Base-by-base conservation (phyloP, 1,284 basidiomycete genomes). In the Dichomitus squalens region DNA sequence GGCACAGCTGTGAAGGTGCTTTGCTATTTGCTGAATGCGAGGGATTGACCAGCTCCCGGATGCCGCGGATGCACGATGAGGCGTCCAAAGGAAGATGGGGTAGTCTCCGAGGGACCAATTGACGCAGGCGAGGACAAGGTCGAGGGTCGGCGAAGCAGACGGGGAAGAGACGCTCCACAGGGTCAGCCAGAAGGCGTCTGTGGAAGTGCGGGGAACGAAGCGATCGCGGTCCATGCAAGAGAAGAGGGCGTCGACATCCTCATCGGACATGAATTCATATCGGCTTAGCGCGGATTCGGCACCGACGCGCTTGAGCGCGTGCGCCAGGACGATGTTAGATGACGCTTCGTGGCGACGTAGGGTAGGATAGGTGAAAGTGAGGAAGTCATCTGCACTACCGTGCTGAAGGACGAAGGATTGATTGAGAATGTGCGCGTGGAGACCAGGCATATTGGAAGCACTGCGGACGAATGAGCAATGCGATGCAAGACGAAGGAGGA, bases 81-180 rank as follows among this genome's bases (percentile, higher is more conserved):
- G 70, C 8, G 78, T 73, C 79, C 81, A 83, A 25, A 84, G 62
- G 68, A 84, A 84, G 56, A 83, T 74, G 27, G 82, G 83, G 57
- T 81, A 76, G 36, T 79, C 72, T 52, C 82, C 78, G 38, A 77
- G 64, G 12, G 72, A 72, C 61, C 73, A 76, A 52, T 68, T 71
- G 53, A 79, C 72, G 61, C 80, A 83, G n/a, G 83, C 72, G 48
- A 84, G 55, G 39, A 79, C 75, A 43, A 83, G 64, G 38, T 83
- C 79, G 48, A 83, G 74, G 12, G 70, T 72, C 14, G 75, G 73
- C 23, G 63, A 57, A 11, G 58, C 52, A 23, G 68, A 68, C 12
- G 67, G 57, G 16, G 73, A 66, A 9, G 64, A 64, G 7, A 48
- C 52, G 31, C 75, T 76, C 80, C 79, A 83, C n/a, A 81, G 54